A percentile compares a stretch with the other conserved stretches of the same genome.
These are phyloP conservation scores for Populus pruinosa DNA, from an alignment of 345 rosid genomes.

Conservation along the genomic window DNA sequence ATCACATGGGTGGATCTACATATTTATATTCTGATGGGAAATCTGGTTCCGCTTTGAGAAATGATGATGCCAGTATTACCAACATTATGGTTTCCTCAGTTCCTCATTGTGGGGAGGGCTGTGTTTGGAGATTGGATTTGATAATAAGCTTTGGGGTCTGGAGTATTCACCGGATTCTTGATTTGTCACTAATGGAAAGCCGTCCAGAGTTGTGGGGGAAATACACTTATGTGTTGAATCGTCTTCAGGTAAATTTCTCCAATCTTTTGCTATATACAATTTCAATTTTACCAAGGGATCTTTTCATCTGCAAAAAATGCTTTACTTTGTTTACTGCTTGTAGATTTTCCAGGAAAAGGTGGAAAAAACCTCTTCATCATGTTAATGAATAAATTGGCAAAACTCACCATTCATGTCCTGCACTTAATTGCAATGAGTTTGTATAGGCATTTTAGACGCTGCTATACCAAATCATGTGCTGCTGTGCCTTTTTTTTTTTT, in stretches of 20 bases:
- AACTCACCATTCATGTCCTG: not conserved
- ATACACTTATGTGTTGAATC: slow-evolving; percentile 90
- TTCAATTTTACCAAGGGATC: not conserved
- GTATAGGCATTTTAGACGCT: too few relatives aligned
- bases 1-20: slow-evolving; percentile 46
- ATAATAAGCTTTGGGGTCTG: slow-evolving; percentile 92
- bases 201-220: slow-evolving; percentile 99
- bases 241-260: slow-evolving; percentile 70
- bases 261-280: not conserved
- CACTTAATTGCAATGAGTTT: not conserved
- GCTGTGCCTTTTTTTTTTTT: too few relatives aligned
- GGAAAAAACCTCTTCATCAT: not conserved
- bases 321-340: not conserved
- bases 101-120: slow-evolving; percentile 92
- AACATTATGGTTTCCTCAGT: slow-evolving; percentile 51
- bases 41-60: slow-evolving; percentile 23
- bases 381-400: not conserved
- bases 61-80: slow-evolving; percentile 25
- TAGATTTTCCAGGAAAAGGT: not conserved
- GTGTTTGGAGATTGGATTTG: slow-evolving; percentile 79
- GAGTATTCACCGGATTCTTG: slow-evolving; percentile 92
- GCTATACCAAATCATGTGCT: not conserved
- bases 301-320: not conserved
- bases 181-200: slow-evolving; percentile 90
- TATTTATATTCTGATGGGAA: slow-evolving; percentile 33